Evolutionary conservation across 225 moss, liverwort and hornwort genomes (phyloP).

Genomic region (Thuidium tamariscinum): DNA sequence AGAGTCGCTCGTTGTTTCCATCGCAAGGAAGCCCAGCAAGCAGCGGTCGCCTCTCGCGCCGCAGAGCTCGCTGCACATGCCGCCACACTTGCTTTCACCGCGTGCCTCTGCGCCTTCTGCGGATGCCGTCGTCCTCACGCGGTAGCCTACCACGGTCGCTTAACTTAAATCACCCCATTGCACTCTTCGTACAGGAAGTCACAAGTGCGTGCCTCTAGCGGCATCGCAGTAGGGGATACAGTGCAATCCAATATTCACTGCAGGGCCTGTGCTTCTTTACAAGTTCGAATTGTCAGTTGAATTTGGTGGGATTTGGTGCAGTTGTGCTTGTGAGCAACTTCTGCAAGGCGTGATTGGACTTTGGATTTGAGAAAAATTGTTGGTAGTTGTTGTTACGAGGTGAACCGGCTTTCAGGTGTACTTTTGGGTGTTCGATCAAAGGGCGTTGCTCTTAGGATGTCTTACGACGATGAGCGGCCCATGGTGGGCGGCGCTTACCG

Average conservation of each 20-base stretch:
- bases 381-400: neutral
- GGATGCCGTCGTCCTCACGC: neutral
- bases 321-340: neutral
- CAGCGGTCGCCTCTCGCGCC: neutral
- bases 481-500: slow-evolving; percentile 13
- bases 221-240: neutral
- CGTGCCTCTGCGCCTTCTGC: neutral
- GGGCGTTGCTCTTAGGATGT: neutral
- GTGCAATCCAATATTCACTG: neutral
- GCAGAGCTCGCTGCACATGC: neutral
- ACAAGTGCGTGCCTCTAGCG: neutral
- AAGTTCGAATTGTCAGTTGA: too few species aligned
- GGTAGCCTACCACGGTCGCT: neutral
- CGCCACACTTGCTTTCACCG: neutral
- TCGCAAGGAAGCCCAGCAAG: neutral
- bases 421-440: neutral
- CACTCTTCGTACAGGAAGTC: fast-evolving
- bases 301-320: neutral
- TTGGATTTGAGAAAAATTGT: neutral
- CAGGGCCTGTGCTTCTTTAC: too few species aligned
- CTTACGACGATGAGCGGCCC: slow-evolving; percentile 26
- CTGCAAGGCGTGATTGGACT: neutral
- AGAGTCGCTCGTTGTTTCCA: neutral
- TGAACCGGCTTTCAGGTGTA: too few species aligned
- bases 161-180: neutral